phyloP scores from a whole-genome alignment of 106 monocot species.

The Dioscorea dumetorum region DNA sequence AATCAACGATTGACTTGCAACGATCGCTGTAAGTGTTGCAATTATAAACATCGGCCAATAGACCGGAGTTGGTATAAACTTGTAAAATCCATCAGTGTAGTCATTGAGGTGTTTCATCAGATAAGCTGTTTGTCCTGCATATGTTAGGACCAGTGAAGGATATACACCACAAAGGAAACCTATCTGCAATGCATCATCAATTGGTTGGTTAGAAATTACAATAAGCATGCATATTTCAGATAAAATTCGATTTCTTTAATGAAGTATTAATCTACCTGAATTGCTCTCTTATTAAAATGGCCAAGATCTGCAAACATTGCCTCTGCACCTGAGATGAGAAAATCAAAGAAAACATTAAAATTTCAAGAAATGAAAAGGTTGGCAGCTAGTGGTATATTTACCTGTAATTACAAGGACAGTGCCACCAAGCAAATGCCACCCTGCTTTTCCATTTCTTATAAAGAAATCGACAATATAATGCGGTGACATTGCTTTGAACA shows the following conservation, averaged over 20 bases:
- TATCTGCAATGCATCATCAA: conserved; percentile 33
- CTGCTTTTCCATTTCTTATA: conserved; percentile 39
- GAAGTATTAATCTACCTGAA: conserved; percentile 37
- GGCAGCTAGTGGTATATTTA: neutral
- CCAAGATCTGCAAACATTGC: conserved; percentile 95
- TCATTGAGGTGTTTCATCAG: conserved; percentile 55
- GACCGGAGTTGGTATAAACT: conserved; percentile 43
- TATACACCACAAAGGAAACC: conserved; percentile 66
- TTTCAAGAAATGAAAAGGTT: too few species aligned
- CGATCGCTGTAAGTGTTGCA: conserved; percentile 68
- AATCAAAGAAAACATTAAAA: neutral
- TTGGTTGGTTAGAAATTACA: neutral
- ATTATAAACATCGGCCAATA: conserved; percentile 83
- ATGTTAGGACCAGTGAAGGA: conserved; percentile 74
- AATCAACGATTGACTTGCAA: conserved; percentile 78
- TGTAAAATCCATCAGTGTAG: conserved; percentile 57
- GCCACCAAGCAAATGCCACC: conserved; percentile 72
- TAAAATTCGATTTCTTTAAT: neutral
- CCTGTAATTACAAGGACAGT: conserved; percentile 83
- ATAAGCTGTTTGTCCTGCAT: conserved; percentile 79
- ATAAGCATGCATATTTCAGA: neutral
- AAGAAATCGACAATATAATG: conserved; percentile 64
- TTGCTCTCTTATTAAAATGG: conserved; percentile 81
- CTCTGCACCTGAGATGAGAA: conserved; percentile 44
- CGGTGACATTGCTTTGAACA: conserved; percentile 73